Evolutionary conservation across 2,329 filamentous ascomycete genomes (phyloP).

Genomic region (Aplosporella prunicola): DNA sequence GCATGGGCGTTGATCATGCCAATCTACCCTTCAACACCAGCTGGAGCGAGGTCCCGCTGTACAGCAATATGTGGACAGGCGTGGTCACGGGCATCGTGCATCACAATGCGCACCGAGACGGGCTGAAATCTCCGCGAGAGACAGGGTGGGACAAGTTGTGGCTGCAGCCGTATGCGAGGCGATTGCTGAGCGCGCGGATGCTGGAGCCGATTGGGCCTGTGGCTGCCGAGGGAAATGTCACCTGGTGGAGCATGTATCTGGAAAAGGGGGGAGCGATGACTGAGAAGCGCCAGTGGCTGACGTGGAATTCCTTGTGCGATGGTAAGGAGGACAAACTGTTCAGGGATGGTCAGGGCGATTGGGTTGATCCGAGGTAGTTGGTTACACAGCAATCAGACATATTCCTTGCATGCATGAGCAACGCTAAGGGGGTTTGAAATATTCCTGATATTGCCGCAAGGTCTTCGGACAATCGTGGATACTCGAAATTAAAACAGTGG

Average conservation of each 20-base stretch:
- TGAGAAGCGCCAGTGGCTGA: constrained; percentile 37
- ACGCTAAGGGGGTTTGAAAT: too few species aligned
- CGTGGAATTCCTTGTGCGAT: constrained; percentile 35
- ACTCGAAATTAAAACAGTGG: too few species aligned
- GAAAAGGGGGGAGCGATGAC: constrained; percentile 30
- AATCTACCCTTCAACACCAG: constrained; percentile 27
- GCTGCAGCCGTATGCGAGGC: neutral
- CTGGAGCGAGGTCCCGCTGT: constrained; percentile 37
- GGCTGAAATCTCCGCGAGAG: too few species aligned
- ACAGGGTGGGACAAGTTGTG: neutral
- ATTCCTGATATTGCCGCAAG: too few species aligned
- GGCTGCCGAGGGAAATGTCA: constrained; percentile 14
- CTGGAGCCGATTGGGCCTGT: constrained; percentile 16
- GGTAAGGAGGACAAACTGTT: constrained; percentile 38
- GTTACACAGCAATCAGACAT: too few species aligned
- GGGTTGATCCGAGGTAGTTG: constrained; percentile 19
- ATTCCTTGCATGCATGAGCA: too few species aligned
- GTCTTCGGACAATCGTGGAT: too few species aligned
- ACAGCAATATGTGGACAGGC: constrained; percentile 40
- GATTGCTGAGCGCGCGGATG: constrained; percentile 23
- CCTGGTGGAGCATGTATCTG: constrained; percentile 43
- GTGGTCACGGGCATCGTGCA: constrained; percentile 37
- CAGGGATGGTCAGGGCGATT: constrained; percentile 35
- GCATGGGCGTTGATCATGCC: too few species aligned
- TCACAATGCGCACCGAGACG: constrained; percentile 18